These are phyloP conservation scores for Eucalyptus regnans DNA, from an alignment of 345 rosid genomes.

Conservation along the genomic window DNA sequence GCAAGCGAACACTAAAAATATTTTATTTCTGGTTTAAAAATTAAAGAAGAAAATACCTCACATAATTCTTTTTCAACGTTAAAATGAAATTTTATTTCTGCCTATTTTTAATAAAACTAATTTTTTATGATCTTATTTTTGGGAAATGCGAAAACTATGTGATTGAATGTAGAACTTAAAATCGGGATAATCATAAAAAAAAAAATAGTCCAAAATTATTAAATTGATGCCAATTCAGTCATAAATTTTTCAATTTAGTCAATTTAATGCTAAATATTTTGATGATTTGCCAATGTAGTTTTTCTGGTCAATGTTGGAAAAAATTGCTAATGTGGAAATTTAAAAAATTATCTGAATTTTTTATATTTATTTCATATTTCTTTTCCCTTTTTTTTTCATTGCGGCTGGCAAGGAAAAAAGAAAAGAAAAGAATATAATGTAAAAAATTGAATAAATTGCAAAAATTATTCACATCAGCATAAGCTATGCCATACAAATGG, in stretches of 20 bases:
- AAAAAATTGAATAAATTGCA: background rate
- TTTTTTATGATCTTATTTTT: too few relatives aligned
- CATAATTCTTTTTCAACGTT: background rate
- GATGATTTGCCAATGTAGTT: background rate
- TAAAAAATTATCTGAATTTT: too few relatives aligned
- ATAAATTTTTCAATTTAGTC: background rate
- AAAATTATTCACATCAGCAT: rapidly evolving
- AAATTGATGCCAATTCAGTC: background rate
- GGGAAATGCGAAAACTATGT: background rate
- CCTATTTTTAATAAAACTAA: background rate
- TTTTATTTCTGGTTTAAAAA: background rate
- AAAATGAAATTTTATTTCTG: background rate
- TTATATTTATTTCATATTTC: background rate
- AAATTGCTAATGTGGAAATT: background rate
- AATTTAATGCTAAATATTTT: background rate
- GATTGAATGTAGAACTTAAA: background rate
- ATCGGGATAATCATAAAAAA: background rate
- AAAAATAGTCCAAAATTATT: background rate
- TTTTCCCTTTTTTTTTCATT: background rate
- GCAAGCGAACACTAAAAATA: background rate
- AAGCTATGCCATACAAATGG: rapidly evolving
- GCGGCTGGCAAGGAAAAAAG: background rate
- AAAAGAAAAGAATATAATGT: background rate
- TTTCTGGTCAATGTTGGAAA: rapidly evolving
- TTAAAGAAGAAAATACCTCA: background rate